Conservation (phyloP, 1,284 basidiomycete species). For the Malassezia nana region DNA sequence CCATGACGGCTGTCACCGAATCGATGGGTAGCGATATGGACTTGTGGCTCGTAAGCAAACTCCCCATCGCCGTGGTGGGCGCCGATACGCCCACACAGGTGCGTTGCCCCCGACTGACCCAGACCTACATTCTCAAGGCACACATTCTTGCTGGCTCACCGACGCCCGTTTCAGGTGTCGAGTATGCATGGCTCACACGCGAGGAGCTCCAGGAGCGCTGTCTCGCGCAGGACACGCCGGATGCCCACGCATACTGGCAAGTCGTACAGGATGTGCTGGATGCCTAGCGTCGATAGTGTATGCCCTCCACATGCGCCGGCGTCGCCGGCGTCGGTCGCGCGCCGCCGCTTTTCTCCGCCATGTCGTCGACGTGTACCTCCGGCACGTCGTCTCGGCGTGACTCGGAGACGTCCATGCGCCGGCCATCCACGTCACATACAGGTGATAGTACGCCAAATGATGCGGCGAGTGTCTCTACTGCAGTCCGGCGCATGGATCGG, state of each 20-base stretch:
- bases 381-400: background rate
- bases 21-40: slow-evolving; percentile 36
- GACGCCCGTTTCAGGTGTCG: slow-evolving; percentile 51
- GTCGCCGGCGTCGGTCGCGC: background rate
- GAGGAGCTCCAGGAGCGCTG: slow-evolving; percentile 61
- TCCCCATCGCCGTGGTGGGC: slow-evolving; percentile 31
- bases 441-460: background rate
- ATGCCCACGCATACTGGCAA: slow-evolving; percentile 63
- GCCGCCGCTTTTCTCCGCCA: background rate
- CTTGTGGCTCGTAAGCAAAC: slow-evolving; percentile 41
- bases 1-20: slow-evolving; percentile 24
- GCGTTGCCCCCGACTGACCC: background rate
- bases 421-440: background rate
- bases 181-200: slow-evolving; percentile 83
- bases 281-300: slow-evolving; percentile 16
- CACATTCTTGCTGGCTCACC: slow-evolving; percentile 37
- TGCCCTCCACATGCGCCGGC: background rate
- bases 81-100: slow-evolving; percentile 5
- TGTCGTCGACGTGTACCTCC: background rate
- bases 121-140: slow-evolving; percentile 37
- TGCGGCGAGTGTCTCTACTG: background rate
- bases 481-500: slow-evolving; percentile 4
- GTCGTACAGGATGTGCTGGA: slow-evolving; percentile 64
- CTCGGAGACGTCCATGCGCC: background rate
- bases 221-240: slow-evolving; percentile 43